Evolutionary conservation across 257 asterid species (phyloP).

Genomic region (Petunia secreta): DNA sequence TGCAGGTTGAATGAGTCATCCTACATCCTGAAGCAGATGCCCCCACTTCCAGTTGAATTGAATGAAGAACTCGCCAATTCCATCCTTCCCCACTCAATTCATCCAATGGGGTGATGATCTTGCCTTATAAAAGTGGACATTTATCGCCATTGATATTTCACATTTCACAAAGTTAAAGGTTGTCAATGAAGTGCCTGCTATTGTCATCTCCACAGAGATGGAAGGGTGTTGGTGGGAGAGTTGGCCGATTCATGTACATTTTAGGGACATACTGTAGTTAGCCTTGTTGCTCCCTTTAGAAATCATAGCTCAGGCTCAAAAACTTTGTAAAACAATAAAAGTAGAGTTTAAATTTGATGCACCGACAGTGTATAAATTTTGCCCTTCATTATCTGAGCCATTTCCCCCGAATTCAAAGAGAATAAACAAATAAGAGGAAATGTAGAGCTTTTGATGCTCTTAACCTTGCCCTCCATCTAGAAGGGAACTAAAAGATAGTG

Average conservation of each 20-base stretch:
- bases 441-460: too few relatives aligned
- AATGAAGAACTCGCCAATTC: constrained; percentile 74
- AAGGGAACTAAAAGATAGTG: background rate
- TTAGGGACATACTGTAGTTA: constrained; percentile 14
- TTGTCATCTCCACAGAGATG: background rate
- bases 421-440: too few relatives aligned
- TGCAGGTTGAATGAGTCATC: constrained; percentile 68
- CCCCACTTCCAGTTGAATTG: constrained; percentile 61
- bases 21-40: constrained; percentile 60
- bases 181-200: background rate
- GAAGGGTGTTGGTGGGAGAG: background rate
- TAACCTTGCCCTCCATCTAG: background rate
- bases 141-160: background rate
- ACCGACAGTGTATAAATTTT: background rate
- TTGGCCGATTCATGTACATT: background rate
- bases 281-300: background rate
- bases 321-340: constrained; percentile 10
- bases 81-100: constrained; percentile 55
- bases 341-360: background rate
- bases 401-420: too few relatives aligned
- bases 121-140: background rate
- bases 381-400: background rate
- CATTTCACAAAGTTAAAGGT: background rate
- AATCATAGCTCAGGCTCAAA: background rate
- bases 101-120: constrained; percentile 36